A percentile compares a stretch with the other conserved stretches of the same genome.
Evolutionary conservation across 768 basidiomycete species (phyloP).

Genomic region (Rhodotorula graminis): DNA sequence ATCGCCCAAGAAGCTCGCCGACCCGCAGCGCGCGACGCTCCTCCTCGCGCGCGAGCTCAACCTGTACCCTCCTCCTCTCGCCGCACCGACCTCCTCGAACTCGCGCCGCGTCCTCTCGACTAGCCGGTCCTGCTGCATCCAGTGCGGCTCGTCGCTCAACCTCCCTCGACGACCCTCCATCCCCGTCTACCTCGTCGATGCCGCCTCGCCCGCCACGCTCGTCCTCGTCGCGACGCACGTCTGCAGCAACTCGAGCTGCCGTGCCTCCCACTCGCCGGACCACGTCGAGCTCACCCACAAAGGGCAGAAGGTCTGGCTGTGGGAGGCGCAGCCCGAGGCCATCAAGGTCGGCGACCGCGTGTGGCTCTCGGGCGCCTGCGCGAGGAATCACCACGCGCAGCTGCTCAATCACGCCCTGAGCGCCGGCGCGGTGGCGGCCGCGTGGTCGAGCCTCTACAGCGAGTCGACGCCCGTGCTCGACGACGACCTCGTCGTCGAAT

Average conservation of each 20-base stretch:
- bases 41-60: slow-evolving; percentile 14
- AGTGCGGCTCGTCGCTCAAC: slow-evolving; percentile 15
- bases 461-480: background rate
- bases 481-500: background rate
- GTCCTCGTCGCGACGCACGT: slow-evolving; percentile 8
- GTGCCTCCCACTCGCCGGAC: slow-evolving; percentile 9
- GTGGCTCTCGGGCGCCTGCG: background rate
- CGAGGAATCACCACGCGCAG: background rate
- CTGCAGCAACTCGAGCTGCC: slow-evolving; percentile 7
- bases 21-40: background rate
- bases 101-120: slow-evolving; percentile 19
- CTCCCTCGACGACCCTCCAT: background rate
- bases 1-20: background rate
- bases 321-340: background rate
- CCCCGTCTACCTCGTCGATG: slow-evolving; percentile 1
- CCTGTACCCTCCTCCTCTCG: background rate
- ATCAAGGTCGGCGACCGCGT: slow-evolving; percentile 19
- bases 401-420: slow-evolving; percentile 3
- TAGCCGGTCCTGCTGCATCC: background rate
- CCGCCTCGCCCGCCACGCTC: background rate
- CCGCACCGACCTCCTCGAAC: background rate
- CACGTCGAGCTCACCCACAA: slow-evolving; percentile 13
- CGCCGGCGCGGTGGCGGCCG: slow-evolving; percentile 3
- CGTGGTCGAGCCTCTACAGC: slow-evolving; percentile 9
- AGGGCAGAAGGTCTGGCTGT: background rate